Evolutionary conservation across 192 early-diverging fungal species (phyloP).

Genomic region (Coemansia sp.): DNA sequence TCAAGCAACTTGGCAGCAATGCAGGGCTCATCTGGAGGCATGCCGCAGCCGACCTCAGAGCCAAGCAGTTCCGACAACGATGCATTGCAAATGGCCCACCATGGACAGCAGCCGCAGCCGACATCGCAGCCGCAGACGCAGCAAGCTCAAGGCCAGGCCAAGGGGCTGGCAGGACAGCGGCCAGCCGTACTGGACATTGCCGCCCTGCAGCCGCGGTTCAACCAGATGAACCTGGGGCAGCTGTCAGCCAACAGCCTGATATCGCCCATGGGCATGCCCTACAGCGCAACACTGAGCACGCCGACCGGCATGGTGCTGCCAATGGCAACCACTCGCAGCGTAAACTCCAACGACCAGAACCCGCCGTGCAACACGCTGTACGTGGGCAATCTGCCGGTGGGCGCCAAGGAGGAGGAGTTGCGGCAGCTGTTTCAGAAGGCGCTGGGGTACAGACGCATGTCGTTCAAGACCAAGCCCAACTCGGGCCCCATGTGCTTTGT

Average conservation of each 20-base stretch:
- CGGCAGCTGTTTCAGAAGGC: constrained; percentile 75
- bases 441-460: constrained; percentile 87
- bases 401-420: constrained; percentile 89
- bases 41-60: constrained; percentile 35
- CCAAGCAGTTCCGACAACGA: constrained; percentile 43
- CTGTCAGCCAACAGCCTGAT: constrained; percentile 35
- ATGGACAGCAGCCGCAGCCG: constrained; percentile 8
- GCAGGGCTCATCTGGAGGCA: not conserved
- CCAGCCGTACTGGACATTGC: constrained; percentile 49
- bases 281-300: constrained; percentile 31
- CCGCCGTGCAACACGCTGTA: constrained; percentile 99
- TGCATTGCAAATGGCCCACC: constrained; percentile 52
- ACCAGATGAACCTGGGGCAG: constrained; percentile 37
- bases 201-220: constrained; percentile 44
- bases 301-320: constrained; percentile 44
- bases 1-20: constrained; percentile 1
- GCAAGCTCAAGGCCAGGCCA: constrained; percentile 28
- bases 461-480: constrained; percentile 81
- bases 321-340: constrained; percentile 54
- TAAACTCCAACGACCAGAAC: constrained; percentile 83
- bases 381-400: constrained; percentile 90
- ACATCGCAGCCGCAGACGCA: constrained; percentile 11
- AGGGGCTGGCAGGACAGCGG: constrained; percentile 32
- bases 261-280: constrained; percentile 46
- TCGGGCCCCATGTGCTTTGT: constrained; percentile 98